Base-by-base conservation (phyloP, 768 basidiomycete genomes). In the Thelephora aurantiotincta region DNA sequence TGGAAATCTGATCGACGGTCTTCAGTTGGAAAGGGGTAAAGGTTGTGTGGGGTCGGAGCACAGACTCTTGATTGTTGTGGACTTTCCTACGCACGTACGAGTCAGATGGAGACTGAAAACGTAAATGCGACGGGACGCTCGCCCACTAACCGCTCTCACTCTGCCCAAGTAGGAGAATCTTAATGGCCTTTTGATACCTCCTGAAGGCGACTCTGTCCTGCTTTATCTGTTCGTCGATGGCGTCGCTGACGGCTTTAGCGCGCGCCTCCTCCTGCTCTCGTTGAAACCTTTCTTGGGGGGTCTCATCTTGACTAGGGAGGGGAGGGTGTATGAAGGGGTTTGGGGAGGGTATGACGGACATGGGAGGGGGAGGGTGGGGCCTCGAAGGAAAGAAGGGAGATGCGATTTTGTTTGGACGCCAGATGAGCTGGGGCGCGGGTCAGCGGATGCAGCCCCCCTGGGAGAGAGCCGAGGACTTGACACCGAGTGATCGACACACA, bases 61-160 rank as follows among this genome's bases (percentile, higher is more conserved):
- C 69, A 44, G 54, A 85, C 83, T 87, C 64, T 88, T 88, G 47
- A 88, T 58, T 0, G 83, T 85, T 22, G 84, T 82, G 0, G 82
- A 83, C 61, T 88, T 88, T 30, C 80, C 67, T 66, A 33, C 38
- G 49, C 1, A 55, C 37, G 34, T 49, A 51, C 41, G 47, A 61
- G 35, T 48, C 48, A 22, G 55, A 20, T 42, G 11, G 16, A 22
- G 22, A 33, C 20, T 16, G 14, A 18, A 46, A 13, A 33, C 6
- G 23, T 14, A 14, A 23, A 16, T 23, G 23, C 51, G 7, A 52
- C 50, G 23, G 23, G 46, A 34, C 37, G 35, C 26, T 30, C 26
- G 26, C 9, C 9, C 5, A 60, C 66, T 38, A 47, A 63, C 71
- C 84, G 56, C 80, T 82, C 66, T 84, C 82, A 50, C 78, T 80